Evolutionary conservation across 2,329 filamentous ascomycete species (phyloP).

Genomic region (Colletotrichum somersetense): DNA sequence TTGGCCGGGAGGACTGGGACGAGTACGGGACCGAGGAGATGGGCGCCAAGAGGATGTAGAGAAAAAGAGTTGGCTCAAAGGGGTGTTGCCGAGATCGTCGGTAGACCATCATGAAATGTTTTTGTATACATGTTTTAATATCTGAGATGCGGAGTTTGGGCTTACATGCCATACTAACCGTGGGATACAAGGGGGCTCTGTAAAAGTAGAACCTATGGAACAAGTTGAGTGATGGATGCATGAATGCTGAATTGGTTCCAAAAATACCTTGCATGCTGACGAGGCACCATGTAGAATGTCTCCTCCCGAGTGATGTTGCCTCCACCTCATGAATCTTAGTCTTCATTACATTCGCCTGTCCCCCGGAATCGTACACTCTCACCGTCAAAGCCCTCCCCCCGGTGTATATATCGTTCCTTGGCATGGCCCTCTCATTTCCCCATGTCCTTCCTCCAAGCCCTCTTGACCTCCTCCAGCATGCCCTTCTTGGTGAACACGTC

Average conservation of each 20-base stretch:
- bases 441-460: slow-evolving; percentile 45
- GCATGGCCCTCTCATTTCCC: slow-evolving; percentile 1
- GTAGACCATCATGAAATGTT: slow-evolving; percentile 4
- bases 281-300: not conserved
- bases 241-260: not conserved
- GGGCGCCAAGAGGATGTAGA: slow-evolving; percentile 45
- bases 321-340: not conserved
- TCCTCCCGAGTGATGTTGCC: not conserved
- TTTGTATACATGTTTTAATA: slow-evolving; percentile 4
- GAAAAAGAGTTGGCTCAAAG: not conserved
- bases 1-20: slow-evolving; percentile 70
- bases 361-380: not conserved
- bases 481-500: slow-evolving; percentile 44
- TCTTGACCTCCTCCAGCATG: slow-evolving; percentile 43
- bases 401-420: too few species aligned
- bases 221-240: not conserved
- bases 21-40: slow-evolving; percentile 76
- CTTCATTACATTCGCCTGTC: too few species aligned
- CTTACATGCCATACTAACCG: not conserved
- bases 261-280: not conserved
- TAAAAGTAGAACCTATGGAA: not conserved
- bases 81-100: not conserved
- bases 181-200: not conserved
- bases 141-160: slow-evolving; percentile 12
- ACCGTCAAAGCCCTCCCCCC: not conserved